These are phyloP conservation scores for Stentor coeruleus DNA, from an alignment of 73 alveolate genomes.

Conservation along the genomic window DNA sequence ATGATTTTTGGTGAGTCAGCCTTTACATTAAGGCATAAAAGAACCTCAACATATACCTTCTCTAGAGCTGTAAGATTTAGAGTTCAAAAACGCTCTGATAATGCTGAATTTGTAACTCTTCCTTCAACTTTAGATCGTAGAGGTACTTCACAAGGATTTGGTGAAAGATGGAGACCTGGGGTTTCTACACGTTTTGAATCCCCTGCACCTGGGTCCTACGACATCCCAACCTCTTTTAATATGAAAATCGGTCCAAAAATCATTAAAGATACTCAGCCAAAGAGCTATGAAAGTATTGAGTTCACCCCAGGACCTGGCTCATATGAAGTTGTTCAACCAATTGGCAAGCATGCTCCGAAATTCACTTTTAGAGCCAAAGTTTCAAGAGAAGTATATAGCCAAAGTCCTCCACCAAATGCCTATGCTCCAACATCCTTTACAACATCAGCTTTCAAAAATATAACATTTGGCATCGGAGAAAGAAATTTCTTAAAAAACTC, in stretches of 20 bases:
- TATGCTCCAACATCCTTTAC: background rate
- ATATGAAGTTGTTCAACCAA: background rate
- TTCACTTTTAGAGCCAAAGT: constrained; percentile 6
- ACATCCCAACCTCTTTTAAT: background rate
- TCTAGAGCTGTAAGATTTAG: constrained; percentile 1
- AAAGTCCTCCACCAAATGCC: background rate
- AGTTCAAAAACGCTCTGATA: background rate
- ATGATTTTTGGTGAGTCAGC: background rate
- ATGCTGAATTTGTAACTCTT: background rate
- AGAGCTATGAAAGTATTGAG: background rate
- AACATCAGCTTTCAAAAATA: background rate
- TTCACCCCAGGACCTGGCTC: constrained; percentile 19
- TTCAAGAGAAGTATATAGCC: background rate
- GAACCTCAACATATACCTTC: background rate
- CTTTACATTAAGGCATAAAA: background rate
- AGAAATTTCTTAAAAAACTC: background rate
- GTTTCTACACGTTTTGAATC: background rate
- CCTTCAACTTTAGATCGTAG: background rate
- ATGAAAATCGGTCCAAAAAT: background rate
- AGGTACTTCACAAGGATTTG: background rate
- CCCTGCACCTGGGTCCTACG: background rate
- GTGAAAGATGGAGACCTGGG: background rate
- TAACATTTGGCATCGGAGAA: constrained; percentile 15
- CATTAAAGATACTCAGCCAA: background rate
- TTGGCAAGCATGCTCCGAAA: constrained; percentile 10